These are phyloP conservation scores for Biscutella auriculata DNA, from an alignment of 441 rosid genomes.

Conservation along the genomic window DNA sequence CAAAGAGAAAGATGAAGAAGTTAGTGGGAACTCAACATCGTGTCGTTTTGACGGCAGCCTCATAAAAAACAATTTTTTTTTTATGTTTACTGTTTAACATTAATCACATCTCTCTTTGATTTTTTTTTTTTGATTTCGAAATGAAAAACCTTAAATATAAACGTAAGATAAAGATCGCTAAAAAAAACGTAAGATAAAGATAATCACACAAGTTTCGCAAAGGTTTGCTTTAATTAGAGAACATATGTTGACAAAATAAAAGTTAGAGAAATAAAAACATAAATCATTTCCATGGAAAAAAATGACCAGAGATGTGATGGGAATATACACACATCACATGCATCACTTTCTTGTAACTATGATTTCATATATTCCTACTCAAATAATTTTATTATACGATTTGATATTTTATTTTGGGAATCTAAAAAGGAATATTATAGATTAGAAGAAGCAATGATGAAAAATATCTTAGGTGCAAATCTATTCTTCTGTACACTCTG, in stretches of 20 bases:
- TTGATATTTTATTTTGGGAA: conserved; percentile 20
- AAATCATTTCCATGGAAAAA: conserved; percentile 13
- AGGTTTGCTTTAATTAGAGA: not conserved
- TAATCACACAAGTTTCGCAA: no score
- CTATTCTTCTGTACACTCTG: conserved; percentile 43
- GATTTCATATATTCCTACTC: conserved; percentile 8
- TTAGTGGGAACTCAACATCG: no score
- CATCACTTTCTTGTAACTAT: conserved; percentile 22
- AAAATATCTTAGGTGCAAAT: conserved; percentile 80
- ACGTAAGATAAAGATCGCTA: no score
- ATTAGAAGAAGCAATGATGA: conserved; percentile 60
- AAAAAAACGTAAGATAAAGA: no score
- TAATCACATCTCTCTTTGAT: no score
- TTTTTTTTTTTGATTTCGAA: no score
- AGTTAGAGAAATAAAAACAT: no score
- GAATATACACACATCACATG: conserved; percentile 18
- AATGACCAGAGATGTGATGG: conserved; percentile 21
- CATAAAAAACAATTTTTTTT: no score
- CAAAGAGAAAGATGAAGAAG: no score
- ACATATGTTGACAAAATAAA: not conserved
- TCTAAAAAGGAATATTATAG: conserved; percentile 22
- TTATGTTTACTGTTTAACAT: no score
- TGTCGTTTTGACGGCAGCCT: no score
- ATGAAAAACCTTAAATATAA: no score
- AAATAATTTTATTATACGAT: conserved; percentile 3